phyloP scores from a whole-genome alignment of 202 grass and related monocot genomes.

The Carex sylvatica region DNA sequence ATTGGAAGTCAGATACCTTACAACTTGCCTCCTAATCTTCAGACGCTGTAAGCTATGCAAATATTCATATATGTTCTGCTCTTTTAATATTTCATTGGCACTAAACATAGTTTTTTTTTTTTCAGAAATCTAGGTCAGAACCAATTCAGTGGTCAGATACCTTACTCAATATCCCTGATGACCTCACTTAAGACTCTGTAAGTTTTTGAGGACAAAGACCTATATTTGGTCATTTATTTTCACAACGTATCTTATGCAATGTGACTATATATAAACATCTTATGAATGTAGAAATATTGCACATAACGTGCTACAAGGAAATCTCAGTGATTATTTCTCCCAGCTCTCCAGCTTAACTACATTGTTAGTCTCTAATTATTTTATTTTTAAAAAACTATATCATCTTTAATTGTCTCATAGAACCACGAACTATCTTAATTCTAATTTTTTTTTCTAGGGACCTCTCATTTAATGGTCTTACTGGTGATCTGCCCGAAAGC shows the following conservation, averaged over 20 bases:
- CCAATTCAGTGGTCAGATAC: constrained; percentile 67
- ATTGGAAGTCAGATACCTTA: constrained; percentile 73
- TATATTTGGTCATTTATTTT: constrained; percentile 20
- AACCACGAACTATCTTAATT: constrained; percentile 6
- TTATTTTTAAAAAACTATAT: constrained; percentile 18
- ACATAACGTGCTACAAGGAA: constrained; percentile 84
- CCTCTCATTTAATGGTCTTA: constrained; percentile 82
- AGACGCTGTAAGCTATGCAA: constrained; percentile 71
- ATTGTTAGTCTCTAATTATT: constrained; percentile 51
- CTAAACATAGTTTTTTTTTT: constrained; percentile 29
- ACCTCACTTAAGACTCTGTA: constrained; percentile 76
- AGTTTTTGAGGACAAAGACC: constrained; percentile 15
- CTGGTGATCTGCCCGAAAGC: constrained; percentile 70
- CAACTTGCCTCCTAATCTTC: constrained; percentile 66
- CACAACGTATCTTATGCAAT: constrained; percentile 29
- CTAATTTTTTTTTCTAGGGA: constrained; percentile 54
- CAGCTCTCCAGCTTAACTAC: constrained; percentile 66
- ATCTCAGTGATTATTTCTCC: constrained; percentile 65
- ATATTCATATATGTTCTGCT: constrained; percentile 24
- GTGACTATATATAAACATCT: constrained; percentile 28
- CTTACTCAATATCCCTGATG: constrained; percentile 77
- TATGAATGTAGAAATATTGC: constrained; percentile 61
- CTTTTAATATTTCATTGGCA: constrained; percentile 5
- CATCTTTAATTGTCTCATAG: constrained; percentile 10
- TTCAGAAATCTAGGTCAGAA: constrained; percentile 86